A percentile compares a stretch with the other conserved stretches of the same genome.
These are phyloP conservation scores for Leucocoprinus birnbaumii DNA, from an alignment of 768 basidiomycete genomes.

Conservation along the genomic window DNA sequence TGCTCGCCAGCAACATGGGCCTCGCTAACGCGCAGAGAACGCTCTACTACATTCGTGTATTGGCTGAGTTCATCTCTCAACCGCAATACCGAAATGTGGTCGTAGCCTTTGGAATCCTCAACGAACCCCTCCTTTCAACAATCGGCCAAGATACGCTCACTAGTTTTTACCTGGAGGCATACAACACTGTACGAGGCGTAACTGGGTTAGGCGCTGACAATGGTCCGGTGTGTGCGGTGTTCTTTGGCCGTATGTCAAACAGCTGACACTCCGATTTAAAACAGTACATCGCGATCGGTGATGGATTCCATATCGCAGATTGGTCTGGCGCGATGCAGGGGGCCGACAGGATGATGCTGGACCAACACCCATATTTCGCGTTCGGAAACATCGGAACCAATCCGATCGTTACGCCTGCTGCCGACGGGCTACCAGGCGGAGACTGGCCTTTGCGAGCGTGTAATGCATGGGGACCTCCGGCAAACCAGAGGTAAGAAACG, in stretches of 20 bases:
- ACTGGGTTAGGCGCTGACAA: conserved; percentile 74
- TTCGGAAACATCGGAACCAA: conserved; percentile 42
- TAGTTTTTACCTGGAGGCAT: conserved; percentile 58
- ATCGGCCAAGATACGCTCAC: conserved; percentile 55
- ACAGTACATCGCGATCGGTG: conserved; percentile 51
- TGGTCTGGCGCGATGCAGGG: conserved; percentile 56
- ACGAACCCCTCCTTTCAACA: conserved; percentile 45
- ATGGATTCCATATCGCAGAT: conserved; percentile 39
- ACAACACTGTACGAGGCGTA: conserved; percentile 60
- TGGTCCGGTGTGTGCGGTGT: conserved; percentile 34
- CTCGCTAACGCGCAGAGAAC: conserved; percentile 81
- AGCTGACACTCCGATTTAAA: not conserved
- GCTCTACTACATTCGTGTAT: conserved; percentile 69
- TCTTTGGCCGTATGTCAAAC: not conserved
- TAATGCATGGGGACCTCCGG: conserved; percentile 50
- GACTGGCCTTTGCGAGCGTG: conserved; percentile 52
- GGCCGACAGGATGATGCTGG: conserved; percentile 58
- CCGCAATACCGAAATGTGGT: conserved; percentile 50
- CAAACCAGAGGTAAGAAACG: conserved; percentile 43
- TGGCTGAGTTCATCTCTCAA: conserved; percentile 81
- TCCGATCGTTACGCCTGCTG: conserved; percentile 27
- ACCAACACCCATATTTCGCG: conserved; percentile 69
- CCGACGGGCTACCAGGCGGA: conserved; percentile 35
- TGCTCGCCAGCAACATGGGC: conserved; percentile 74
- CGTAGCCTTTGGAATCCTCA: conserved; percentile 59